A percentile compares a stretch with the other conserved stretches of the same genome.
Conservation (phyloP, 2,329 filamentous ascomycete species). For the Sclerotinia minor region DNA sequence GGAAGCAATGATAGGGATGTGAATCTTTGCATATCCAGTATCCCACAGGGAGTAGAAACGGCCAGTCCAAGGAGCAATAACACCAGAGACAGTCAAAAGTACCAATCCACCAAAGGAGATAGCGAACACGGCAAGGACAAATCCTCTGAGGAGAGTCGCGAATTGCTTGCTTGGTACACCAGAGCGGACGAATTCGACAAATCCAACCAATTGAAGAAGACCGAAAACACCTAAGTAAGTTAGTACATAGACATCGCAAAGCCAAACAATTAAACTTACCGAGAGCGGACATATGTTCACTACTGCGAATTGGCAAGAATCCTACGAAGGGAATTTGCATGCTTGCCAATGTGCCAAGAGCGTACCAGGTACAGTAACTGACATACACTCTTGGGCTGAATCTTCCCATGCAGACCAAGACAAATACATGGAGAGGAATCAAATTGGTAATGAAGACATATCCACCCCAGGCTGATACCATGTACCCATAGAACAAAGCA, state of each 20-base stretch:
- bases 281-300: conserved; percentile 96
- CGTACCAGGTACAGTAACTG: conserved; percentile 97
- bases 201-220: conserved; percentile 87
- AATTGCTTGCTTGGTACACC: conserved; percentile 92
- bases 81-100: conserved; percentile 81
- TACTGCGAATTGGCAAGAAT: conserved; percentile 93
- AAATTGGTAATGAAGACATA: conserved; percentile 99
- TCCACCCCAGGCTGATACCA: conserved; percentile 99
- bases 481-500: conserved; percentile 98
- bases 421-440: conserved; percentile 89
- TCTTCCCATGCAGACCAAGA: conserved; percentile 92
- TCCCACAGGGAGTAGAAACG: conserved; percentile 99
- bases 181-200: conserved; percentile 86
- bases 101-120: conserved; percentile 75
- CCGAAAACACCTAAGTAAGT: conserved; percentile 77
- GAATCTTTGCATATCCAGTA: conserved; percentile 97
- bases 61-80: conserved; percentile 95
- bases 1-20: conserved; percentile 99
- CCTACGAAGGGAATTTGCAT: conserved; percentile 99
- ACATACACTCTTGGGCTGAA: conserved; percentile 95
- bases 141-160: conserved; percentile 78
- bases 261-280: conserved; percentile 54
- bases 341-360: conserved; percentile 89
- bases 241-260: conserved; percentile 23
- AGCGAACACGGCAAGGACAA: conserved; percentile 73